Evolutionary conservation across 164 flowering plant species (phyloP).

Genomic region (Litsea cubeba): DNA sequence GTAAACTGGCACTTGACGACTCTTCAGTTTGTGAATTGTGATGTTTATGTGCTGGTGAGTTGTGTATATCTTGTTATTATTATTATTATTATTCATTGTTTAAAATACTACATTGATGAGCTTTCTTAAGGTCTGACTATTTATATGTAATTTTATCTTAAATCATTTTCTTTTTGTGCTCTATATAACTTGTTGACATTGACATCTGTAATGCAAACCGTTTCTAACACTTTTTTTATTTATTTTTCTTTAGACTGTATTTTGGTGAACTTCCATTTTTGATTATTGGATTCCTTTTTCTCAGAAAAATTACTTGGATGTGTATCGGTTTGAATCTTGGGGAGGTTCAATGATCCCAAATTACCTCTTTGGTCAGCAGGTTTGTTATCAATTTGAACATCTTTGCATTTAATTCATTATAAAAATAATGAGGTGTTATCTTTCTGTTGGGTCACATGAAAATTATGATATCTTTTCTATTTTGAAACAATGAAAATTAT

Average conservation of each 20-base stretch:
- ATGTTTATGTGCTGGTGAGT: not conserved
- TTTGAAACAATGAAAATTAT: no score
- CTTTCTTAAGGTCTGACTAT: not conserved
- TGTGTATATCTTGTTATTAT: not conserved
- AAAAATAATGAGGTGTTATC: not conserved
- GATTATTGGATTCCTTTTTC: constrained; percentile 8
- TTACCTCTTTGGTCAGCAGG: constrained; percentile 81
- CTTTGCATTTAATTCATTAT: constrained; percentile 4
- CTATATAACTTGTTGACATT: not conserved
- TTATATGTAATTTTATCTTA: not conserved
- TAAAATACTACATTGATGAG: not conserved
- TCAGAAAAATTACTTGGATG: constrained; percentile 94
- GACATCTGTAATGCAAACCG: not conserved
- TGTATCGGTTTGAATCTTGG: constrained; percentile 92
- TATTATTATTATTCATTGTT: not conserved
- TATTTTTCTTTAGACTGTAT: not conserved
- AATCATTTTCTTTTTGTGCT: not conserved
- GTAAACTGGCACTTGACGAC: no score
- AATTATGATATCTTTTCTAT: no score
- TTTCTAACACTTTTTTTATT: not conserved
- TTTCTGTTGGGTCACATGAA: not conserved
- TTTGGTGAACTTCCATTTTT: not conserved
- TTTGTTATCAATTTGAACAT: constrained; percentile 19
- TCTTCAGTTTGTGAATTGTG: no score
- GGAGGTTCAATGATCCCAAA: constrained; percentile 85